Evolutionary conservation across 169 alveolate species (phyloP), one percentile per base, ranked within the genome.

Genomic region (Eimeria praecox): DNA sequence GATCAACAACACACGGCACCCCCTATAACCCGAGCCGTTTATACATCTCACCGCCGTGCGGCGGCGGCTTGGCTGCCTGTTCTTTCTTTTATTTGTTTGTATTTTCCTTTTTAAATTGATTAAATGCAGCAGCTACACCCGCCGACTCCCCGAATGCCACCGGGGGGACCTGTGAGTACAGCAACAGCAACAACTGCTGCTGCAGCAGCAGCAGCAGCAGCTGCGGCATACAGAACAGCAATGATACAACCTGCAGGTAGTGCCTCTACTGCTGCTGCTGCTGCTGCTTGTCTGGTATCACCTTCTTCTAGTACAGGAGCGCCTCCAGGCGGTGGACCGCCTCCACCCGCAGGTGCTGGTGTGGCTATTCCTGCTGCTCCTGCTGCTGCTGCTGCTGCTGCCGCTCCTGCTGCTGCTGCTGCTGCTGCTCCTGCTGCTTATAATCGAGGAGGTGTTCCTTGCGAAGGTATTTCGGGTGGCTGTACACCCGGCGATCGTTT

Each of bases 41-140:
- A 44, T 75, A 75, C 86, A 75, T 56, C 59, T 35, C 86, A 75
- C 54, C 49, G 8, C 86, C 56, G n/a, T 44, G 59, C 52, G 40
- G 73, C 40, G 33, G 33, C 27, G 33, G 14, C 38, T 2, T 12
- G 22, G 33, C 54, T 75, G 56, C 14, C 14, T 44, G 54, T 27
- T 10, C 59, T 75, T 44, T 56, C 22, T 75, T 75, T 40, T 9
- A 30, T 16, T 75, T 44, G 86, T 4, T 38, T 44, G 8, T 75
- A 56, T 75, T 75, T 27, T 62, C 16, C 54, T 38, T 38, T 75
- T 71, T 71, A 75, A 75, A 6, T 35, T 2, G 9, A 20, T 3
- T 22, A 16, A 20, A 75, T 75, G 86, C 86, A 75, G 86, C 86
- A 75, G 33, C 56, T 75, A 27, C 73, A 62, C 38, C 73, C 33